A percentile compares a stretch with the other conserved stretches of the same genome.
Evolutionary conservation across 129 eudicot genomes (phyloP).

Genomic region (Ambrosia trifida): DNA sequence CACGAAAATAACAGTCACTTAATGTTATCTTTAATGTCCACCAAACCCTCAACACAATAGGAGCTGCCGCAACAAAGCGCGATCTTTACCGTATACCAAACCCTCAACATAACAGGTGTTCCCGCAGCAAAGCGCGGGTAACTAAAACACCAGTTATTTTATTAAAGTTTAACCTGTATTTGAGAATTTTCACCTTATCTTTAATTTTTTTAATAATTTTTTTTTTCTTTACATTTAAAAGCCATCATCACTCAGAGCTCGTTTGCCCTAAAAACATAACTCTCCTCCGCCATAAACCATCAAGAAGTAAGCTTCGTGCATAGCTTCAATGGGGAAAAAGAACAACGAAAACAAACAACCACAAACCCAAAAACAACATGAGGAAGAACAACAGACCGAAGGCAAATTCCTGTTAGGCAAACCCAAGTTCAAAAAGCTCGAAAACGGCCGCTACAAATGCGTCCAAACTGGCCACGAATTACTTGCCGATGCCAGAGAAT

Average conservation of each 20-base stretch:
- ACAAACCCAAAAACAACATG: constrained; percentile 30
- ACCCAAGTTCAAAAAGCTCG: constrained; percentile 70
- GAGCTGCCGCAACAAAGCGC: no score
- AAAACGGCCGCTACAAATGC: constrained; percentile 84
- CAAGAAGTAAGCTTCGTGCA: constrained; percentile 17
- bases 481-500: constrained; percentile 56
- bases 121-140: no score
- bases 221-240: no score
- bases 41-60: no score
- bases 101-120: no score
- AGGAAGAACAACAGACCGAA: constrained; percentile 42
- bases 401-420: constrained; percentile 62
- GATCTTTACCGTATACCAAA: no score
- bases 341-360: constrained; percentile 38
- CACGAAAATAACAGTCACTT: no score
- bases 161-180: no score
- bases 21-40: no score
- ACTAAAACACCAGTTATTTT: no score
- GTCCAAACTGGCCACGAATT: constrained; percentile 92
- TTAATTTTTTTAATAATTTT: no score
- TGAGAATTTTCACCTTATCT: no score
- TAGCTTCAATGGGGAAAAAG: constrained; percentile 37
- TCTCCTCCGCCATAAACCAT: constrained; percentile 17
- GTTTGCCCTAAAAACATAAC: constrained; percentile 26
- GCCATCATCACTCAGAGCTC: not conserved